Conservation (phyloP, 2,329 filamentous ascomycete species). For the Epichloe glyceriae region DNA sequence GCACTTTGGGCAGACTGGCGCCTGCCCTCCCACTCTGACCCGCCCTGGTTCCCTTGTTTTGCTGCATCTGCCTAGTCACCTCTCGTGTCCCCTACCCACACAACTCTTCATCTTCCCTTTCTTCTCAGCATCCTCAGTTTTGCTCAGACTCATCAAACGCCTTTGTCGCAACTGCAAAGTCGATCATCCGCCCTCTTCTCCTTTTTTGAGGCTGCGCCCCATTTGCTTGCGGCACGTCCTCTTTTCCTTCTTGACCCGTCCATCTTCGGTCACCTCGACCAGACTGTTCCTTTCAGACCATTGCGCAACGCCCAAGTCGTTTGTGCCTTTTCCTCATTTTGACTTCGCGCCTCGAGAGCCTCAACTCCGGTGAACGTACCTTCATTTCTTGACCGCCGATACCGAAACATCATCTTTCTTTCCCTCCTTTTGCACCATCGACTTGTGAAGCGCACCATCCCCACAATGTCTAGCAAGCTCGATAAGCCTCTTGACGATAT, state of each 20-base stretch:
- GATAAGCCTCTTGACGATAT: slow-evolving; percentile 97
- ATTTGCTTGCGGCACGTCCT: not conserved
- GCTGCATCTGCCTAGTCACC: not conserved
- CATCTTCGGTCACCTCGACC: not conserved
- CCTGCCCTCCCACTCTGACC: not conserved
- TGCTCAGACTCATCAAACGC: not conserved
- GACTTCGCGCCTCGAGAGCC: not conserved
- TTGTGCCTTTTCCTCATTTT: not conserved
- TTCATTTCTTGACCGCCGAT: not conserved
- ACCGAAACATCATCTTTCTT: not conserved
- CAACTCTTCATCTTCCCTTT: not conserved
- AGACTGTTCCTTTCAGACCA: slow-evolving; percentile 3
- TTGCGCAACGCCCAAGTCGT: not conserved
- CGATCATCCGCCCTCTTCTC: not conserved
- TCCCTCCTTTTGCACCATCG: not conserved
- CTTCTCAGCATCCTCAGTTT: slow-evolving; percentile 1
- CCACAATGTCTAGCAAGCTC: slow-evolving; percentile 83
- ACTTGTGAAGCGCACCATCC: slow-evolving; percentile 6
- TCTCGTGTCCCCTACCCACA: not conserved
- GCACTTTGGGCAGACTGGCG: not conserved
- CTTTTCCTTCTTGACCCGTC: not conserved
- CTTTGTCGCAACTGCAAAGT: slow-evolving; percentile 1
- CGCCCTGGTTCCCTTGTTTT: not conserved
- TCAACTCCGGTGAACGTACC: not conserved
- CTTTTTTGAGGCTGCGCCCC: not conserved